These are phyloP conservation scores for Boletus reticulatus DNA, from an alignment of 768 basidiomycete species.

Conservation along the genomic window DNA sequence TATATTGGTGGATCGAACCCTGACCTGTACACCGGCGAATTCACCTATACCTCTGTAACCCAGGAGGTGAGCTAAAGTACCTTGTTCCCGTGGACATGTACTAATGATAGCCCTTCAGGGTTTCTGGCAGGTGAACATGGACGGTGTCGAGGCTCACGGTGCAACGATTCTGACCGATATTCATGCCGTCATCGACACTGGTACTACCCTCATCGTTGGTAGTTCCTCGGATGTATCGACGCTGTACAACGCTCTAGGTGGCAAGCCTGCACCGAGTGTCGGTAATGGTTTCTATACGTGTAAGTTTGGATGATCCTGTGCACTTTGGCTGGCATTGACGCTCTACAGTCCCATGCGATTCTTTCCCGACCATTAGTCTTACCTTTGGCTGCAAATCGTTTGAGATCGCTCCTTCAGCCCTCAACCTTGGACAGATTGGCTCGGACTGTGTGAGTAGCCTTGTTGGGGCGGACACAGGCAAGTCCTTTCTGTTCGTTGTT, in stretches of 20 bases:
- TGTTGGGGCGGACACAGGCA: slow-evolving; percentile 9
- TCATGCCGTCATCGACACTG: too few species aligned
- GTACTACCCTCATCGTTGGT: too few species aligned
- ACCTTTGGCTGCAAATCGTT: slow-evolving; percentile 37
- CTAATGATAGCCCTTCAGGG: slow-evolving; percentile 4
- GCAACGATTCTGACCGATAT: too few species aligned
- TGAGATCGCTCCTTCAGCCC: slow-evolving; percentile 25
- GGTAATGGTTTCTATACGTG: slow-evolving; percentile 32
- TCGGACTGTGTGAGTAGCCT: slow-evolving; percentile 32
- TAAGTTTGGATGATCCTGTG: slow-evolving; percentile 5
- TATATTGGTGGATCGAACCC: slow-evolving; percentile 42
- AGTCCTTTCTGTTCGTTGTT: neutral
- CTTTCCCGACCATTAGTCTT: slow-evolving; percentile 30
- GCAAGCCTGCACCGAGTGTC: slow-evolving; percentile 12
- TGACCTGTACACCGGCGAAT: slow-evolving; percentile 34
- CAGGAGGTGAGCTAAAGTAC: slow-evolving; percentile 13
- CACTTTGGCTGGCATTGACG: neutral
- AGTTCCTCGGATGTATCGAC: too few species aligned
- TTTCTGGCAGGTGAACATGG: slow-evolving; percentile 14
- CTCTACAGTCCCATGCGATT: slow-evolving; percentile 26
- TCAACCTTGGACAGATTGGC: slow-evolving; percentile 38
- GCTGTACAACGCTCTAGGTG: neutral
- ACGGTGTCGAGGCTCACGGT: slow-evolving; percentile 1
- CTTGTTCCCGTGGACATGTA: neutral
- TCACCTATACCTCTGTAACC: slow-evolving; percentile 33